Evolutionary conservation across 768 basidiomycete genomes (phyloP).

Genomic region (Sistotremastrum suecicum): DNA sequence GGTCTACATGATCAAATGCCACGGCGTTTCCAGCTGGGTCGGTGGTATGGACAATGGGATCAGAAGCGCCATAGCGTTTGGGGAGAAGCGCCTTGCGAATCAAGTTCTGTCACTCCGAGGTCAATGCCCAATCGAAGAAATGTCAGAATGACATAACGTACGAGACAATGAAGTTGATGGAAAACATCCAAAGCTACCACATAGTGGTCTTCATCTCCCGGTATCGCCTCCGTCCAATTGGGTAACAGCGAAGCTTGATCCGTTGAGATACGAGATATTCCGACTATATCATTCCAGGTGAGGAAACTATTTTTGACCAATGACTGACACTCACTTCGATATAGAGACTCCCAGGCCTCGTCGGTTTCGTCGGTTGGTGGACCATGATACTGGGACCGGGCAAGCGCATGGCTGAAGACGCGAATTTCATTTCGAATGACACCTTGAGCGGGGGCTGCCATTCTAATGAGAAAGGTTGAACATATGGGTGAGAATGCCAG

Average conservation of each 20-base stretch:
- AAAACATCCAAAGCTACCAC: constrained; percentile 14
- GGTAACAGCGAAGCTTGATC: constrained; percentile 9
- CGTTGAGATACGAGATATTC: constrained; percentile 11
- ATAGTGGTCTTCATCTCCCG: constrained; percentile 11
- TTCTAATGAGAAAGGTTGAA: too few species aligned
- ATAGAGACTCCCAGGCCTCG: constrained; percentile 10
- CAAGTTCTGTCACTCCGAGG: not conserved
- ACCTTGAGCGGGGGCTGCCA: constrained; percentile 10
- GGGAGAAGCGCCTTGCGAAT: not conserved
- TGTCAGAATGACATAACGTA: constrained; percentile 1
- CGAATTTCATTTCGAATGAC: constrained; percentile 9
- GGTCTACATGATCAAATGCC: constrained; percentile 7
- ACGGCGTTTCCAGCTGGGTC: too few species aligned
- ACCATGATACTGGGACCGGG: constrained; percentile 8
- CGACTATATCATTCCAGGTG: too few species aligned
- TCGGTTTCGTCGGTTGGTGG: constrained; percentile 11
- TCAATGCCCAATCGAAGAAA: too few species aligned
- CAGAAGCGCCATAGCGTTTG: not conserved
- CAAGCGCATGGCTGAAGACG: too few species aligned
- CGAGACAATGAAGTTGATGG: constrained; percentile 17
- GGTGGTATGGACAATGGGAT: too few species aligned
- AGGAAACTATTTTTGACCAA: too few species aligned
- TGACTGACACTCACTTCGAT: constrained; percentile 10
- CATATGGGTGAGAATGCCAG: too few species aligned
- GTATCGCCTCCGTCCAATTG: constrained; percentile 11